Evolutionary conservation across 306 rosid genomes (phyloP).

Genomic region (Elaeagnus macrophylla): DNA sequence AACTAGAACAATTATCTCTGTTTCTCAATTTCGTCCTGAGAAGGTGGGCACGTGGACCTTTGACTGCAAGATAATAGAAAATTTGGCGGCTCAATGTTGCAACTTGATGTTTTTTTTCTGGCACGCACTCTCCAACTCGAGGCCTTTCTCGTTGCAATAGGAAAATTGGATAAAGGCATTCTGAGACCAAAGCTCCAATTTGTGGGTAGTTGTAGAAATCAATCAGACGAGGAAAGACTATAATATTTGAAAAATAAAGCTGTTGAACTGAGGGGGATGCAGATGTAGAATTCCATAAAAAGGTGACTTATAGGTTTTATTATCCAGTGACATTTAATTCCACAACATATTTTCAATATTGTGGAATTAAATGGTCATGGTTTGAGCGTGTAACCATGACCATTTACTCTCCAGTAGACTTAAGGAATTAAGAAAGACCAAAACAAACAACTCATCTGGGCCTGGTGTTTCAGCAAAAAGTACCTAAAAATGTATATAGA

Average conservation of each 20-base stretch:
- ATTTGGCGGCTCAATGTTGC: slow-evolving; percentile 25
- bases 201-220: slow-evolving; percentile 93
- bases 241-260: slow-evolving; percentile 58
- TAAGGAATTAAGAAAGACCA: too few species aligned
- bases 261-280: slow-evolving; percentile 48
- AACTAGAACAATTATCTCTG: slow-evolving; percentile 56
- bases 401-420: too few species aligned
- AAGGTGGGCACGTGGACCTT: slow-evolving; percentile 72
- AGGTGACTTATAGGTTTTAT: slow-evolving; percentile 74
- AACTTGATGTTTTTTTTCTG: slow-evolving; percentile 34
- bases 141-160: slow-evolving; percentile 68
- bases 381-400: too few species aligned
- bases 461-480: too few species aligned
- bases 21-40: slow-evolving; percentile 97
- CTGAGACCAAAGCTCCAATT: slow-evolving; percentile 73
- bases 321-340: slow-evolving; percentile 16
- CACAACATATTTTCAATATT: background rate
- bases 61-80: slow-evolving; percentile 33
- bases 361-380: background rate
- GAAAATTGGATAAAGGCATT: slow-evolving; percentile 41
- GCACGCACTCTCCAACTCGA: slow-evolving; percentile 92
- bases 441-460: too few species aligned
- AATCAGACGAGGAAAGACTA: slow-evolving; percentile 73
- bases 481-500: too few species aligned
- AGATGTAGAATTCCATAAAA: slow-evolving; percentile 73